phyloP scores from a whole-genome alignment of 305 asterid species.

The Solanum hybrid region DNA sequence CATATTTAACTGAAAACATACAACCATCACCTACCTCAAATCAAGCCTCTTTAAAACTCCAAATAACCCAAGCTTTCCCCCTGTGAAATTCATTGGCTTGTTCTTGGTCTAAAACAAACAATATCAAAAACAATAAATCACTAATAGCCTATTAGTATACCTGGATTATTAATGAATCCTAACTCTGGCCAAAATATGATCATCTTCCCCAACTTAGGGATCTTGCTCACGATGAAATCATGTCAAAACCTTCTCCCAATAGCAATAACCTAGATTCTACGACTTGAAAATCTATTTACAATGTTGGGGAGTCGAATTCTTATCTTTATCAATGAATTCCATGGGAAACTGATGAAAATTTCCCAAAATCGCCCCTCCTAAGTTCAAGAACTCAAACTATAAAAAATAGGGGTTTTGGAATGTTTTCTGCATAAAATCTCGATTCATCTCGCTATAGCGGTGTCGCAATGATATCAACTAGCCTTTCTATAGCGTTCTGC shows the following conservation, averaged over 20 bases:
- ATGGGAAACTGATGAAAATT: background rate
- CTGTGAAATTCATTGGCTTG: too few species aligned
- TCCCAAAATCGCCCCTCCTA: background rate
- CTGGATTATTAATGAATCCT: background rate
- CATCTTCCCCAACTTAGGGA: background rate
- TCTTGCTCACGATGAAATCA: background rate
- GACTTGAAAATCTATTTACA: background rate
- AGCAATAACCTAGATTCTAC: background rate
- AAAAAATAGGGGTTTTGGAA: background rate
- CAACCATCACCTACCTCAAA: too few species aligned
- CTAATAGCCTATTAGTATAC: background rate
- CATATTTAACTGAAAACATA: too few species aligned
- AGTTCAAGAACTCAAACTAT: background rate
- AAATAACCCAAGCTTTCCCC: too few species aligned
- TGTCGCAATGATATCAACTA: background rate
- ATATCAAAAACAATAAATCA: background rate
- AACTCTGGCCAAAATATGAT: background rate
- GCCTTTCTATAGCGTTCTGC: background rate
- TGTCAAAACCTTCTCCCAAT: background rate
- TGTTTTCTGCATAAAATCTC: background rate
- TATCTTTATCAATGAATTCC: background rate
- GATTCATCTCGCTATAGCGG: background rate
- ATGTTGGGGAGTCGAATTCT: background rate
- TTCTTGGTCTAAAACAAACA: too few species aligned
- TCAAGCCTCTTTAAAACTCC: too few species aligned